These are phyloP conservation scores for Globisporangium lucens DNA, from an alignment of 352 stramenopile species.

Conservation along the genomic window DNA sequence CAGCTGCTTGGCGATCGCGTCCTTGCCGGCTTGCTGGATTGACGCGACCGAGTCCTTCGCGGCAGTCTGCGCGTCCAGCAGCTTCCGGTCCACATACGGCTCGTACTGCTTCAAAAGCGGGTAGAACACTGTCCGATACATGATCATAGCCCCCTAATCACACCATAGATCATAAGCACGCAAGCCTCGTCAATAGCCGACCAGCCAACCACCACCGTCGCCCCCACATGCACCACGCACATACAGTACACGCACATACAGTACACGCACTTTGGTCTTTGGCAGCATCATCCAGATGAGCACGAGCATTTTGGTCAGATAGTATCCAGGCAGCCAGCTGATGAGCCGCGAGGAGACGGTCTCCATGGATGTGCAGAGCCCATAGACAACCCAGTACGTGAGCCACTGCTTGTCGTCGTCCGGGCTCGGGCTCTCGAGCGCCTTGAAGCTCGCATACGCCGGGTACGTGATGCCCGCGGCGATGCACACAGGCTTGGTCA, in stretches of 20 bases:
- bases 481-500: conserved; percentile 55
- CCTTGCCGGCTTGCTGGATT: conserved; percentile 42
- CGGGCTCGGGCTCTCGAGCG: conserved; percentile 46
- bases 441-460: conserved; percentile 75
- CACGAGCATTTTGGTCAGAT: conserved; percentile 93
- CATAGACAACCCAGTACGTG: conserved; percentile 97
- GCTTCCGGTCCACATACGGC: conserved; percentile 60
- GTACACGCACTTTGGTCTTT: conserved; percentile 62
- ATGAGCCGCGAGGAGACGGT: conserved; percentile 47
- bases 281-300: conserved; percentile 96
- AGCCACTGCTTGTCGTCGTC: conserved; percentile 84
- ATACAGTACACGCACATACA: conserved; percentile 16
- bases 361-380: conserved; percentile 93
- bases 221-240: no score
- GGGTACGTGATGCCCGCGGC: conserved; percentile 58
- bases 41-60: conserved; percentile 48
- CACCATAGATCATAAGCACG: not conserved
- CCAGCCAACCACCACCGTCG: no score
- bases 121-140: conserved; percentile 59
- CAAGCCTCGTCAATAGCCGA: no score
- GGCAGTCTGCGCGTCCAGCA: conserved; percentile 41
- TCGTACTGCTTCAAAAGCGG: conserved; percentile 75
- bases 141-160: conserved; percentile 49
- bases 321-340: conserved; percentile 92
- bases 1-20: conserved; percentile 48